phyloP scores from a whole-genome alignment of 805 yeast species.

The Pichia scutulata region DNA sequence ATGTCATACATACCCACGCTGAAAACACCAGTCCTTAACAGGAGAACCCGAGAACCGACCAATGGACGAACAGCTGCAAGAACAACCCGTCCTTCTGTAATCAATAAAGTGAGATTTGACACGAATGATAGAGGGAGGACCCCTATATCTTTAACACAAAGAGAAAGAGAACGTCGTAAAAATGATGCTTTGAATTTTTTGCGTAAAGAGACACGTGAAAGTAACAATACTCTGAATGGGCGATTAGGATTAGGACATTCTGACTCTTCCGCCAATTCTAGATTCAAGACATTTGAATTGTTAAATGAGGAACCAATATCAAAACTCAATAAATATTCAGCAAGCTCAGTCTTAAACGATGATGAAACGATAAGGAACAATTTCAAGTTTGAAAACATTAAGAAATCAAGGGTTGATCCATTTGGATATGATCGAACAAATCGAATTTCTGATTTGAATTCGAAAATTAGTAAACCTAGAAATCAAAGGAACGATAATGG shows the following conservation, averaged over 20 bases:
- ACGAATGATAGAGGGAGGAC: not conserved
- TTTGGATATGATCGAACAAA: not conserved
- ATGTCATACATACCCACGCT: not conserved
- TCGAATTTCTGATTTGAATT: not conserved
- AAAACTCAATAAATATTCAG: not conserved
- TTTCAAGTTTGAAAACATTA: not conserved
- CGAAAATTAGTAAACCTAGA: not conserved
- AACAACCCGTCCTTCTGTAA: not conserved
- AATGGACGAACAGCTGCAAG: not conserved
- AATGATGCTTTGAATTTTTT: slow-evolving; percentile 12
- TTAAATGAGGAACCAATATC: slow-evolving; percentile 25
- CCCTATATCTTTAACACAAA: slow-evolving; percentile 4
- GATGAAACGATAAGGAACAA: slow-evolving; percentile 15
- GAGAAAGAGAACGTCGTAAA: slow-evolving; percentile 10
- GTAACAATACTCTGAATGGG: not conserved
- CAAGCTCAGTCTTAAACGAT: slow-evolving; percentile 9
- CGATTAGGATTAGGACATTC: not conserved
- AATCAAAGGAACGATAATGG: slow-evolving; percentile 12
- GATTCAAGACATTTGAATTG: slow-evolving; percentile 18
- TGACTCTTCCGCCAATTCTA: not conserved
- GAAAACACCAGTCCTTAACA: not conserved
- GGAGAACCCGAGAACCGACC: not conserved
- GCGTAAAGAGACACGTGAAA: slow-evolving; percentile 5
- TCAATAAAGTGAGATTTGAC: not conserved
- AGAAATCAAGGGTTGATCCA: slow-evolving; percentile 1